These are phyloP conservation scores for Lachnellula cervina DNA, from an alignment of 2,329 filamentous ascomycete species.

Conservation along the genomic window DNA sequence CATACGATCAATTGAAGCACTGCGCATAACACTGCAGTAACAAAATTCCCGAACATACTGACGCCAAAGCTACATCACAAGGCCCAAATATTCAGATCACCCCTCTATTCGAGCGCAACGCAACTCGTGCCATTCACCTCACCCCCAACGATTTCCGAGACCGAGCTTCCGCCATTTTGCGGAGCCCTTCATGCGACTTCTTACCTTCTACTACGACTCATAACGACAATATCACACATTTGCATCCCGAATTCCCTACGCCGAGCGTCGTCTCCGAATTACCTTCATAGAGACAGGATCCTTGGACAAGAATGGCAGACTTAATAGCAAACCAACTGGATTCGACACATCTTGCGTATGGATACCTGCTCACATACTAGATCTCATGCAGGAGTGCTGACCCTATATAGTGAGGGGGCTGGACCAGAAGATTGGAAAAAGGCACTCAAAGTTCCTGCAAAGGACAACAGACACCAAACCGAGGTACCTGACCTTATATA, in stretches of 20 bases:
- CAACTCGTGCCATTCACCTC: constrained; percentile 7
- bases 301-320: constrained; percentile 38
- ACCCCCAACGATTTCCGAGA: background rate
- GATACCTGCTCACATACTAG: constrained; percentile 4
- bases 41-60: constrained; percentile 1
- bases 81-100: constrained; percentile 4
- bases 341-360: constrained; percentile 45
- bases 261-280: constrained; percentile 1
- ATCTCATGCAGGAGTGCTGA: constrained; percentile 33
- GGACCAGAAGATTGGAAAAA: constrained; percentile 67
- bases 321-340: constrained; percentile 51
- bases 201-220: constrained; percentile 3
- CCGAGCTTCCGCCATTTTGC: background rate
- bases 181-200: constrained; percentile 13
- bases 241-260: background rate
- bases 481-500: constrained; percentile 48
- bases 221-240: background rate
- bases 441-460: constrained; percentile 64
- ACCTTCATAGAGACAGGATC: background rate
- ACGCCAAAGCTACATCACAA: constrained; percentile 5
- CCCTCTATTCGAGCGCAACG: constrained; percentile 16
- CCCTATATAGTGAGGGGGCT: constrained; percentile 39
- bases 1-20: constrained; percentile 15
- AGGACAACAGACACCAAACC: constrained; percentile 75
- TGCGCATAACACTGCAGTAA: constrained; percentile 12